Evolutionary conservation across 2,329 filamentous ascomycete species (phyloP), one percentile per base, ranked within the genome.

Genomic region (Stemphylium beticola): DNA sequence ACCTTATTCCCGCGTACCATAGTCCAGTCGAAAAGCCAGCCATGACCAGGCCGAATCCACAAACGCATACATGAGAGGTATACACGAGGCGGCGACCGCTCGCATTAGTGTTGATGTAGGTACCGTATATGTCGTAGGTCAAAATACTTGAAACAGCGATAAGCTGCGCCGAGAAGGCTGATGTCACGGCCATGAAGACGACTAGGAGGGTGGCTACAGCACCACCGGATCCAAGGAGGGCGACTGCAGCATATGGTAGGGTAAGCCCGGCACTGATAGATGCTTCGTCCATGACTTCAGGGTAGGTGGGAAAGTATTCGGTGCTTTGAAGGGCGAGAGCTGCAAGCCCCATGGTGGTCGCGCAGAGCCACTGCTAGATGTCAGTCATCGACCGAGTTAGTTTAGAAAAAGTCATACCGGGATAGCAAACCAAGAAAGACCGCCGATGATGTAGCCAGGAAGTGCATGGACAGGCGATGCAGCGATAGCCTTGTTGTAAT

Each of bases 401-500:
- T 6, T 60, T 0, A 31, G 0, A 9, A 14, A 68, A n/a, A 2
- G 11, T 20, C 48, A n/a, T 55, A 63, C 58, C 0, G 78, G 79
- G 24, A 82, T 79, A 11, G 77, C 78, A 51, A 80, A 80, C 75
- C 79, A 81, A 1, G 75, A 76, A 4, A 81, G 65, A 0, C 79
- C 60, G 15, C 66, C 63, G n/a, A 82, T 74, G 41, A 72, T 70
- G 52, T 72, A 73, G 11, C 92, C 92, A 0, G 92, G 92, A 4
- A 96, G 85, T 0, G 92, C 92, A 49, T 93, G 87, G 0, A 93
- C 89, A 0, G 92, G 92, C 14, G 87, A 88, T 0, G 93, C 92
- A 4, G 92, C 91, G 66, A 96, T 96, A 14, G 92, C 92, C 76
- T 96, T 95, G 78, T 92, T 96, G 79, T 96, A 96, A 55, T 71